Conservation (phyloP, 1,284 basidiomycete genomes). For the Austroboletus novae-zelandiae region DNA sequence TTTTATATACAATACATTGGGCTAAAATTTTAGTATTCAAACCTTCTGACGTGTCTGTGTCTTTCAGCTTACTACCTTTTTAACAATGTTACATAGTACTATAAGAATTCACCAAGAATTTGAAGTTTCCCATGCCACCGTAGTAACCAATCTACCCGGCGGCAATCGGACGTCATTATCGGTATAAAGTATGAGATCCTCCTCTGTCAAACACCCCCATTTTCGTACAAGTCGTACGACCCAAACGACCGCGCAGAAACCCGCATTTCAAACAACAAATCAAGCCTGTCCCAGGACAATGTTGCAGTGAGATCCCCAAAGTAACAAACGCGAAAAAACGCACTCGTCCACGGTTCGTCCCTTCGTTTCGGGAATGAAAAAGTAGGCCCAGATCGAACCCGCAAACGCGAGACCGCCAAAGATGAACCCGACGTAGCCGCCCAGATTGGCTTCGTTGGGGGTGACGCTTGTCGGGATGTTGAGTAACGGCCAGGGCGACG, state of each 20-base stretch:
- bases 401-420: constrained; percentile 26
- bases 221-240: neutral
- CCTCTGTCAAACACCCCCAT: neutral
- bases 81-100: no score
- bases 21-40: no score
- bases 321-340: constrained; percentile 5
- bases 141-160: no score
- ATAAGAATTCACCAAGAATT: no score
- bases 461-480: constrained; percentile 18
- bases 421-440: constrained; percentile 32
- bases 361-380: constrained; percentile 29
- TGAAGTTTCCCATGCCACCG: no score
- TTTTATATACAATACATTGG: no score
- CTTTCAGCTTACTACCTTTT: no score
- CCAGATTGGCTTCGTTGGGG: constrained; percentile 26
- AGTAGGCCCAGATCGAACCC: constrained; percentile 23
- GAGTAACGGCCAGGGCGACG: neutral
- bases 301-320: no score
- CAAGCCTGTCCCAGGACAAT: neutral
- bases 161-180: no score
- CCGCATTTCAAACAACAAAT: neutral
- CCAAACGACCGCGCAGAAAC: neutral
- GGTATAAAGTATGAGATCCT: no score
- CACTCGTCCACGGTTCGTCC: constrained; percentile 32
- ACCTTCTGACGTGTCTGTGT: no score